These are phyloP conservation scores for Tetradesmus obliquus DNA, from an alignment of 139 green algal genomes.

Conservation along the genomic window DNA sequence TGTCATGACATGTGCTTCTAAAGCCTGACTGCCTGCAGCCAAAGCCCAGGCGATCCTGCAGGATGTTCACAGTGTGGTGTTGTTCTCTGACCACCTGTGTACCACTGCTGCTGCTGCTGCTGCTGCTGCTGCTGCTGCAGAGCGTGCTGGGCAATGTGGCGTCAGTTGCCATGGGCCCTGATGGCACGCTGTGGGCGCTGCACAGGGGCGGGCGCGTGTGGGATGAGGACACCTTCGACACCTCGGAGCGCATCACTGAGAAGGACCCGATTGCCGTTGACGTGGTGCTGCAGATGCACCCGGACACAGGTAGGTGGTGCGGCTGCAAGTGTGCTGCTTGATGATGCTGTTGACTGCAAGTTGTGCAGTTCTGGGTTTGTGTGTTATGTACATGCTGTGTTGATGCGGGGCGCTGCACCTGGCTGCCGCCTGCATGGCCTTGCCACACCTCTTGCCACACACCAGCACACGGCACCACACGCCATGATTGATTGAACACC, in stretches of 20 bases:
- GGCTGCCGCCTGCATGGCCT: neutral
- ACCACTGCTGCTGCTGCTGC: neutral
- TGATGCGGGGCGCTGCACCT: neutral
- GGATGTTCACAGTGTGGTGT: neutral
- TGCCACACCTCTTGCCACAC: too few relatives aligned
- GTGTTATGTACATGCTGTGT: neutral
- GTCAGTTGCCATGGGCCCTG: slow-evolving; percentile 47
- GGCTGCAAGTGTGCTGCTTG: neutral
- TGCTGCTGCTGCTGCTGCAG: neutral
- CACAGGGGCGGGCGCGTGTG: slow-evolving; percentile 71
- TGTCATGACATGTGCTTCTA: too few relatives aligned
- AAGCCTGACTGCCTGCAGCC: neutral
- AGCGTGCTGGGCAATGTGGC: slow-evolving; percentile 48
- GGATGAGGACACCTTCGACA: slow-evolving; percentile 59
- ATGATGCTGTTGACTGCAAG: neutral
- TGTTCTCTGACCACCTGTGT: neutral
- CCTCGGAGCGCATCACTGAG: slow-evolving; percentile 44
- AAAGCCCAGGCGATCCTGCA: neutral
- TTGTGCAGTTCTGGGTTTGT: neutral
- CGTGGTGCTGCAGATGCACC: slow-evolving; percentile 68
- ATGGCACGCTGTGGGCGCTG: slow-evolving; percentile 79
- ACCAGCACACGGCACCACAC: too few relatives aligned
- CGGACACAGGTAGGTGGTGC: slow-evolving; percentile 59
- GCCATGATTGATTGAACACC: too few relatives aligned
- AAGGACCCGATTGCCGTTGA: slow-evolving; percentile 53